A percentile compares a stretch with the other conserved stretches of the same genome.
phyloP scores from a whole-genome alignment of 352 stramenopile species.

The Phytopythium sindhum region DNA sequence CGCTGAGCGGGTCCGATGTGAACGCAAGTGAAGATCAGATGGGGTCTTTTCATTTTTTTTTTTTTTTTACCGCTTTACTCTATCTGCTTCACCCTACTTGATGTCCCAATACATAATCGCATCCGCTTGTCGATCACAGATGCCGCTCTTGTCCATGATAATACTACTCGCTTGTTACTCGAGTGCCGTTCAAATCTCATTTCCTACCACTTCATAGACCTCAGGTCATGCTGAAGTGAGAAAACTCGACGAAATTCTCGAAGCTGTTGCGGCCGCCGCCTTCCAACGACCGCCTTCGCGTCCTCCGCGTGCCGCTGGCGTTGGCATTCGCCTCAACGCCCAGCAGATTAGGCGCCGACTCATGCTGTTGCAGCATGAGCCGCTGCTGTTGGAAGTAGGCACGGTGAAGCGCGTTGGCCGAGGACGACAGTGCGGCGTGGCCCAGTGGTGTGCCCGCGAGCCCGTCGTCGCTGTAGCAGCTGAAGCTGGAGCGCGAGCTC shows the following conservation, averaged over 20 bases:
- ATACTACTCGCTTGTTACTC: no score
- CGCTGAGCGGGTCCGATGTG: constrained; percentile 15
- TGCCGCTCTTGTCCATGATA: no score
- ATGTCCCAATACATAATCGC: no score
- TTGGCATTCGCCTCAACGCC: neutral
- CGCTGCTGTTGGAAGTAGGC: constrained; percentile 29
- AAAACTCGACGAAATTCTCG: constrained; percentile 48
- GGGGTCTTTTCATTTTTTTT: no score
- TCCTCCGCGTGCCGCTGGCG: constrained; percentile 6
- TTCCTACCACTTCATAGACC: neutral
- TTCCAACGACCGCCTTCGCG: neutral
- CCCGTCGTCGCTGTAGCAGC: constrained; percentile 6
- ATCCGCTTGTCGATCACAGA: no score
- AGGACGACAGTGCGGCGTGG: constrained; percentile 21
- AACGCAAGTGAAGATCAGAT: no score
- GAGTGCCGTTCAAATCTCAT: no score
- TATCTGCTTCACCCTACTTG: no score
- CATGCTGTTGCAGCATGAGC: neutral
- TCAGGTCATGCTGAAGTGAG: constrained; percentile 55
- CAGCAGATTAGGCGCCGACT: constrained; percentile 1
- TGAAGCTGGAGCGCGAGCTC: constrained; percentile 11
- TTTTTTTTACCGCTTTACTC: no score
- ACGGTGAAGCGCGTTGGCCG: constrained; percentile 27
- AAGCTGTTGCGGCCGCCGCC: constrained; percentile 17
- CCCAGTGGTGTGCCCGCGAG: neutral